Percentiles rank a stretch among this genome's conserved stretches.
phyloP scores from a whole-genome alignment of 1,284 basidiomycete species.

The Apiotrichum sp. region DNA sequence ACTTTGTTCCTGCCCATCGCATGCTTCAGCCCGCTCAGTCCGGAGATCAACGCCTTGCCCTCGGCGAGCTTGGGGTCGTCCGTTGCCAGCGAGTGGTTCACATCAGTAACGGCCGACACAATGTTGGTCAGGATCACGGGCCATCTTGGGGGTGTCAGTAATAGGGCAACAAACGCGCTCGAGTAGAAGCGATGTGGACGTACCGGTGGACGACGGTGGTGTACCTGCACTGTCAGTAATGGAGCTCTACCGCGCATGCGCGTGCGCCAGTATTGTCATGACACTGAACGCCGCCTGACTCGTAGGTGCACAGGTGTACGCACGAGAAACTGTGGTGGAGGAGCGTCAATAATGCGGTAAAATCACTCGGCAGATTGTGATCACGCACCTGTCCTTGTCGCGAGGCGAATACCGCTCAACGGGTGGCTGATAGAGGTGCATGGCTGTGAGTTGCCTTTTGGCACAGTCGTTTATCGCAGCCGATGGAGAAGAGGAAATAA shows the following conservation, averaged over 20 bases:
- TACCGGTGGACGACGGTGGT: slow-evolving; percentile 40
- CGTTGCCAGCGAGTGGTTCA: slow-evolving; percentile 53
- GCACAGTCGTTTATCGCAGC: no score
- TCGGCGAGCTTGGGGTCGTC: slow-evolving; percentile 50
- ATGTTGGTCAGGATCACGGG: slow-evolving; percentile 78
- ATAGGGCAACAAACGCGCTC: no score
- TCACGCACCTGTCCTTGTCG: slow-evolving; percentile 42
- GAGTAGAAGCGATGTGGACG: no score
- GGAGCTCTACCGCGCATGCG: background rate
- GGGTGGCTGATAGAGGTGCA: slow-evolving; percentile 28
- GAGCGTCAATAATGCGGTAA: background rate
- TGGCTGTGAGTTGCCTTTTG: background rate
- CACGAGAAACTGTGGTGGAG: slow-evolving; percentile 38
- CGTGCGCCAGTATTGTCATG: no score
- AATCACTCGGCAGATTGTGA: background rate
- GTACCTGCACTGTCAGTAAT: slow-evolving; percentile 26
- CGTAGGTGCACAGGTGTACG: slow-evolving; percentile 9
- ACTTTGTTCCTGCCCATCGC: slow-evolving; percentile 75
- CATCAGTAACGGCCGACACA: slow-evolving; percentile 63
- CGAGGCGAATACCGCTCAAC: slow-evolving; percentile 39
- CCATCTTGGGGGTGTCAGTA: slow-evolving; percentile 57
- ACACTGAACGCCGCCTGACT: no score
- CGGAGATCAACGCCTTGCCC: slow-evolving; percentile 72
- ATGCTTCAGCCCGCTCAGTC: slow-evolving; percentile 77
- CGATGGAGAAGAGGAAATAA: no score